A percentile compares a stretch with the other conserved stretches of the same genome.
Conservation (phyloP, 306 rosid species). For the Hippophae rhamnoides region DNA sequence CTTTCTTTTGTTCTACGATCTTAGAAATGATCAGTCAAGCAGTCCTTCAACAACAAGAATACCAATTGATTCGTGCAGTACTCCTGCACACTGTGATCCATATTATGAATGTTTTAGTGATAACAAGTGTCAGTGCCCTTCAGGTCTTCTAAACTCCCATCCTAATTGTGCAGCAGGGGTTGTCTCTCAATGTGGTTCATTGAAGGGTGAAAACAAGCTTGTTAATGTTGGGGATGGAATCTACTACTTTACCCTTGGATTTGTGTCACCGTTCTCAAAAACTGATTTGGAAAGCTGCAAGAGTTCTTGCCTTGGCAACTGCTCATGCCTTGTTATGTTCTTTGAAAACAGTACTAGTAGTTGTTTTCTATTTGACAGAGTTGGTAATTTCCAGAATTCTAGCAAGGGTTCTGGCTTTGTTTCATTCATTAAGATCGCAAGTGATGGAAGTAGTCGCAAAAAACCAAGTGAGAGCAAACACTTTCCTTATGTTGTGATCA, state of each 20-base stretch:
- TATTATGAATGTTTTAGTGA: slow-evolving; percentile 39
- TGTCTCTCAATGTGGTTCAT: slow-evolving; percentile 41
- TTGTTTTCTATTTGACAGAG: slow-evolving; percentile 52
- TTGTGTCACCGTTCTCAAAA: slow-evolving; percentile 44
- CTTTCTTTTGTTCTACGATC: slow-evolving; percentile 55
- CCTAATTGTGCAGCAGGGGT: slow-evolving; percentile 50
- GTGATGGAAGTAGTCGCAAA: slow-evolving; percentile 19
- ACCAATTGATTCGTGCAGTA: slow-evolving; percentile 54
- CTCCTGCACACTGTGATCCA: slow-evolving; percentile 71
- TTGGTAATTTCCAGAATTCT: slow-evolving; percentile 67
- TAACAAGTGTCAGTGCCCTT: slow-evolving; percentile 60
- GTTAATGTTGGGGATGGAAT: slow-evolving; percentile 45
- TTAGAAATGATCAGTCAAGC: slow-evolving; percentile 24
- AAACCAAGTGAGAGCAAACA: slow-evolving; percentile 28
- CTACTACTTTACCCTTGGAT: slow-evolving; percentile 57
- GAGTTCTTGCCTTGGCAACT: slow-evolving; percentile 46
- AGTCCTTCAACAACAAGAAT: slow-evolving; percentile 32
- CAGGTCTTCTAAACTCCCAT: slow-evolving; percentile 41
- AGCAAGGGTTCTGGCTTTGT: slow-evolving; percentile 38
- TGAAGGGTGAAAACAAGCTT: slow-evolving; percentile 24
- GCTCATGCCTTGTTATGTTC: slow-evolving; percentile 79
- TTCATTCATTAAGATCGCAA: slow-evolving; percentile 56
- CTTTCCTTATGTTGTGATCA: slow-evolving; percentile 40
- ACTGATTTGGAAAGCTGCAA: slow-evolving; percentile 56
- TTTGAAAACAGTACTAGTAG: slow-evolving; percentile 59